phyloP scores from a whole-genome alignment of 2,329 filamentous ascomycete species.

The Penicillium occitanis region DNA sequence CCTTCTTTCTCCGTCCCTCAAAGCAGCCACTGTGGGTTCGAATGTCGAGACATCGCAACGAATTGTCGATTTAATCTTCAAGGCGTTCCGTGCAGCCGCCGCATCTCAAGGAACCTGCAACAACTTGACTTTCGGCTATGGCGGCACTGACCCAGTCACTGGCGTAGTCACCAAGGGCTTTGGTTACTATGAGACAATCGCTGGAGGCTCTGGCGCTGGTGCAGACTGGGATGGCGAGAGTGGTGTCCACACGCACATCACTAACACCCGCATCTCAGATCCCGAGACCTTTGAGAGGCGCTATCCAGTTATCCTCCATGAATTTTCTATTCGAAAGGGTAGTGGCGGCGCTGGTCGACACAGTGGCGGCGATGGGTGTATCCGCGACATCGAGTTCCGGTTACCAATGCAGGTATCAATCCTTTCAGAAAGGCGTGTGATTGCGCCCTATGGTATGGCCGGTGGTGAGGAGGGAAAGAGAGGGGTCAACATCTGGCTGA shows the following conservation, averaged over 20 bases:
- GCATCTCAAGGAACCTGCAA: slow-evolving; percentile 80
- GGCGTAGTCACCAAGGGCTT: slow-evolving; percentile 65
- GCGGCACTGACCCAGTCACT: slow-evolving; percentile 61
- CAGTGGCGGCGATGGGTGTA: slow-evolving; percentile 71
- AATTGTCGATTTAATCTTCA: slow-evolving; percentile 79
- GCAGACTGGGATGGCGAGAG: slow-evolving; percentile 72
- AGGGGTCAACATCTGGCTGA: slow-evolving; percentile 85
- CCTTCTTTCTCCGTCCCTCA: slow-evolving; percentile 72
- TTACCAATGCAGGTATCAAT: slow-evolving; percentile 79
- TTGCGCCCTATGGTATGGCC: slow-evolving; percentile 76
- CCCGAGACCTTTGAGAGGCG: slow-evolving; percentile 77
- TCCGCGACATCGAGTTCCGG: slow-evolving; percentile 81
- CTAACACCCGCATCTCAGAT: slow-evolving; percentile 83
- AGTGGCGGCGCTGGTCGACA: slow-evolving; percentile 68
- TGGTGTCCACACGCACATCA: slow-evolving; percentile 83
- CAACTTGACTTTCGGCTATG: slow-evolving; percentile 81
- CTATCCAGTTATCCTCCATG: slow-evolving; percentile 72
- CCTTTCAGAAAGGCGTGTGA: slow-evolving; percentile 71
- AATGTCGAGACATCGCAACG: slow-evolving; percentile 78
- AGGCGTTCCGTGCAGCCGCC: slow-evolving; percentile 75
- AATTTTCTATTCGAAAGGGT: slow-evolving; percentile 66
- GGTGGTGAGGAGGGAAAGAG: slow-evolving; percentile 77
- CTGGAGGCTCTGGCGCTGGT: slow-evolving; percentile 74
- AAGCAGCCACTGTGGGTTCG: slow-evolving; percentile 77
- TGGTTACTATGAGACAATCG: slow-evolving; percentile 86